Percentiles rank a stretch among this genome's conserved stretches.
Evolutionary conservation across 1,139 yeast species (phyloP).

Genomic region (Dujonia santamariae): DNA sequence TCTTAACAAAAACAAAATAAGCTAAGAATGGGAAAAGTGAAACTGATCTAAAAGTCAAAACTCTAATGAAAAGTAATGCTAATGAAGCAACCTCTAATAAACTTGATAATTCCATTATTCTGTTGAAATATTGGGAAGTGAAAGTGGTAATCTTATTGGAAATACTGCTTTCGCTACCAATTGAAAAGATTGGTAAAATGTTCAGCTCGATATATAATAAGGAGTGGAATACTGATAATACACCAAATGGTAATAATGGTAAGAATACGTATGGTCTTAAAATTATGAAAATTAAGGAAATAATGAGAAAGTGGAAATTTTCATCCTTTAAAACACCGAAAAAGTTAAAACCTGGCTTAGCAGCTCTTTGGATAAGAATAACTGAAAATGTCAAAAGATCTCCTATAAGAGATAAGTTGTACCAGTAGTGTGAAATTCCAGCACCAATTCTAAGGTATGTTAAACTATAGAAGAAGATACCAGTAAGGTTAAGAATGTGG

Average conservation of each 20-base stretch:
- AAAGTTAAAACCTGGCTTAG: constrained; percentile 29
- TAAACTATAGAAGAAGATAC: constrained; percentile 52
- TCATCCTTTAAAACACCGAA: constrained; percentile 56
- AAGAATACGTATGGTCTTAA: constrained; percentile 51
- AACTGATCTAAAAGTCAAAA: constrained; percentile 60
- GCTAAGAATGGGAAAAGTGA: constrained; percentile 59
- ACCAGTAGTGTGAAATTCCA: constrained; percentile 41
- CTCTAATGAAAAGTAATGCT: constrained; percentile 46
- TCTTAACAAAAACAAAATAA: constrained; percentile 67
- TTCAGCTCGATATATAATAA: constrained; percentile 37
- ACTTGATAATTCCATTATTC: constrained; percentile 70
- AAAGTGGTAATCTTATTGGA: constrained; percentile 48
- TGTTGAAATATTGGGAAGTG: constrained; percentile 62
- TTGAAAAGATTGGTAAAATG: constrained; percentile 63
- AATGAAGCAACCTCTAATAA: constrained; percentile 62
- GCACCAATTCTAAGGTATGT: constrained; percentile 32
- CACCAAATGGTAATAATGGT: constrained; percentile 61
- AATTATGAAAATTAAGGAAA: constrained; percentile 58
- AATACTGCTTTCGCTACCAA: constrained; percentile 38
- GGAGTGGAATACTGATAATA: constrained; percentile 65
- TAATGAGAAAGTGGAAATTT: constrained; percentile 61
- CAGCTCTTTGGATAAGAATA: constrained; percentile 56
- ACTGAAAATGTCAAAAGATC: constrained; percentile 75
- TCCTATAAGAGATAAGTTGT: constrained; percentile 60
- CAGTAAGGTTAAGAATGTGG: constrained; percentile 62